Base-by-base conservation (phyloP, 306 rosid genomes). In the Quercus aquifolioides region DNA sequence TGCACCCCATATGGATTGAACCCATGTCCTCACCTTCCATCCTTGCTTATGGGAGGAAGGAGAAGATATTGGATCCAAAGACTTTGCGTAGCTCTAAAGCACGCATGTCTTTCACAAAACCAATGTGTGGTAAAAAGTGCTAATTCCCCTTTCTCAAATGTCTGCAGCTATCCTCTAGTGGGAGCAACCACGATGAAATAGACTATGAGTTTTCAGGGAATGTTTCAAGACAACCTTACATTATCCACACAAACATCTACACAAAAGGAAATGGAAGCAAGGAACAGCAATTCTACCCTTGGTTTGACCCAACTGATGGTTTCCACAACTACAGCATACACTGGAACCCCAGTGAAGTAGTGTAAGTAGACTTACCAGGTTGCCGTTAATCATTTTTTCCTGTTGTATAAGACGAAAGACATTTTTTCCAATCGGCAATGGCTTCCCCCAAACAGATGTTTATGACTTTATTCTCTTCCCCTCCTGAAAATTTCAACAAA, bases 141-240 rank as follows among this genome's bases (percentile, higher is more conserved):
- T 82, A 72, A 79, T 75, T 57, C 17, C 74, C 75, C 15, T 26
- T 64, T 23, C 54, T 59, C 41, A 46, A 84, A 69, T 71, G 41
- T 85, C 25, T 82, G 87, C 83, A 94, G 98, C 76, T 92, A 73
- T 89, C 98, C 1, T 94, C 97, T 2, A 87, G 85, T 1, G 97
- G 94, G 64, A 81, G 71, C 65, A 77, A n/a, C 13, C 99, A 90
- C 56, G 96, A 95, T 33, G 99, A 95, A 86, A 90, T 92, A 78
- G 99, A 95, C 75, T 95, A 86, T 55, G 99, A 95, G 88, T 95
- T 92, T 87, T 76, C 91, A 43, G 98, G 99, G 38, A 95, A 95
- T 77, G 62, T 80, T 73, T 81, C 97, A 52, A 98, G 97, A 72
- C 92, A 92, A 57, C 98, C 99, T 33, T 92, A 92, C 82, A 89